Conservation (phyloP, 1,284 basidiomycete species). For the Cutaneotrichosporon sp. region DNA sequence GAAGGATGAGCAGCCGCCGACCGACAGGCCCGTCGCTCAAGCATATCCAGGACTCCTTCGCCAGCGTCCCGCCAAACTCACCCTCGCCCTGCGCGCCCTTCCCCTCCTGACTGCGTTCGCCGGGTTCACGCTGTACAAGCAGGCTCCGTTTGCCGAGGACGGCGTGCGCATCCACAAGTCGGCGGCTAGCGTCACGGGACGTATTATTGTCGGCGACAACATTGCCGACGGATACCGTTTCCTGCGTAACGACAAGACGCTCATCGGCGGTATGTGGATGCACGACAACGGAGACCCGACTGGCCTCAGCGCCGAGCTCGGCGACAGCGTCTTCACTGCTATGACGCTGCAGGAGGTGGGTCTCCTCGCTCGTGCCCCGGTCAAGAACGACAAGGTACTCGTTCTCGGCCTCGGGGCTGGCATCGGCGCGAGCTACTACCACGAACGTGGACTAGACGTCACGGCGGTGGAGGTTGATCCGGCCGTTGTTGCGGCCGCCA, state of each 20-base stretch:
- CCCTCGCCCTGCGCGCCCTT: background rate
- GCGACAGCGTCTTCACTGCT: constrained; percentile 54
- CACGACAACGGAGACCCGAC: constrained; percentile 16
- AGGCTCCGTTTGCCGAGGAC: background rate
- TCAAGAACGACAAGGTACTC: constrained; percentile 28
- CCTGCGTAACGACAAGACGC: constrained; percentile 79
- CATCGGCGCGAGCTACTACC: constrained; percentile 70
- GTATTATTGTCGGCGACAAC: constrained; percentile 72
- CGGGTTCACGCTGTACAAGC: background rate
- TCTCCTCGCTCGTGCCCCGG: constrained; percentile 45
- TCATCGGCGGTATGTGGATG: constrained; percentile 88
- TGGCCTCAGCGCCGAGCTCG: constrained; percentile 54
- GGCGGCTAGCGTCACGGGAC: constrained; percentile 69
- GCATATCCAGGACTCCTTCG: background rate
- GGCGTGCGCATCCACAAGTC: constrained; percentile 16
- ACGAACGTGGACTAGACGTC: constrained; percentile 62
- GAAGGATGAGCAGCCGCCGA: background rate
- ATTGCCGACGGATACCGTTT: constrained; percentile 66
- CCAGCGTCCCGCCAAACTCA: background rate
- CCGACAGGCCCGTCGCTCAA: background rate
- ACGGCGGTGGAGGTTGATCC: constrained; percentile 72
- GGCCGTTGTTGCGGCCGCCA: constrained; percentile 77
- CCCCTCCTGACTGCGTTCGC: background rate
- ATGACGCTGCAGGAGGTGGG: background rate
- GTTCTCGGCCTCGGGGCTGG: constrained; percentile 73